Evolutionary conservation across 2,329 filamentous ascomycete species (phyloP), one percentile per base, ranked within the genome.

Genomic region (Huntiella savannae): DNA sequence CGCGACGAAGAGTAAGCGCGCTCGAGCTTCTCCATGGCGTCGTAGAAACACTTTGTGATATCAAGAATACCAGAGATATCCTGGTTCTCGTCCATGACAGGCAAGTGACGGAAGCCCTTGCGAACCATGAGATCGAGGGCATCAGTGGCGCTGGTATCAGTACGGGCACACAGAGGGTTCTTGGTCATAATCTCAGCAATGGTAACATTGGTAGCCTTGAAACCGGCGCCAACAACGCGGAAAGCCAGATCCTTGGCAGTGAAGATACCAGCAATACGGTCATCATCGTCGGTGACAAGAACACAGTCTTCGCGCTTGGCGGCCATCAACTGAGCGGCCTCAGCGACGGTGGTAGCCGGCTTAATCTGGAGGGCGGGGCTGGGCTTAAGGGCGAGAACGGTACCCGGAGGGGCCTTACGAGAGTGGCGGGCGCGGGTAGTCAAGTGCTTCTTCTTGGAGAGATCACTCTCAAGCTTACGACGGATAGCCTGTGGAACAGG

Each of bases 181-280:
- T 96, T 95, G 60, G 91, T 98, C 91, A 98, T 98, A 62, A 98
- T 98, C 59, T 96, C 87, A 54, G 86, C 82, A 59, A 98, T 95
- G 16, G 85, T 93, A 55, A 96, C 77, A 59, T 79, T 84, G 60
- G 76, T 80, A 32, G 91, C 82, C 67, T 94, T 93, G 57, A 87
- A 72, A 22, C 91, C 91, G 47, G 79, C 77, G 47, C 88, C 91
- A 19, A 98, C 88, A 8, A 98, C 91, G 49, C 91, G 79, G 69
- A 96, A 98, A 13, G 91, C 91, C 59, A 98, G 70, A 68, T 98
- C 91, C 69, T 98, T 98, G 54, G 91, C 91, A 1, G 91, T 98
- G 62, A 98, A 98, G 61, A 98, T 98, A 65, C 91, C 91, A 39
- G 91, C 84, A 64, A 98, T 98, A 40, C 91, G 77, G 58, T 98